Evolutionary conservation across 192 early-diverging fungal species (phyloP).

Genomic region (Coemansia asiatica): DNA sequence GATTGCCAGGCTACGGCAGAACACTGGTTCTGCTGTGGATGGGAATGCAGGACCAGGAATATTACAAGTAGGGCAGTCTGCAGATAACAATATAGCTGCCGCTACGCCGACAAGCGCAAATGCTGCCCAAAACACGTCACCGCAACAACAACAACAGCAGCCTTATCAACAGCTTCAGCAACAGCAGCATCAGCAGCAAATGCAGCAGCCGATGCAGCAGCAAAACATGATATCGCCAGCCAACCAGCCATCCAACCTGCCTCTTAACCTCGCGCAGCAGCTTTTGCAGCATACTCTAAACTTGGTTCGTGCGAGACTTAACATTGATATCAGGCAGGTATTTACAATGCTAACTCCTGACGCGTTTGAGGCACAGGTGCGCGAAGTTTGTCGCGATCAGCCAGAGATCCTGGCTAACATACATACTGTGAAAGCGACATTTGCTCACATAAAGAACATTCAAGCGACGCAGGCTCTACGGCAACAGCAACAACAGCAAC

Average conservation of each 20-base stretch:
- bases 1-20: constrained; percentile 2
- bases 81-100: background rate
- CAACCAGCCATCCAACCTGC: constrained; percentile 12
- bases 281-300: constrained; percentile 18
- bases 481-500: constrained; percentile 12
- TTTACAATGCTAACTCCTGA: constrained; percentile 25
- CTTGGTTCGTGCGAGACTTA: constrained; percentile 14
- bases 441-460: constrained; percentile 13
- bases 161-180: constrained; percentile 4
- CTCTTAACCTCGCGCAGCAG: constrained; percentile 6
- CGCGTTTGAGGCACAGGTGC: constrained; percentile 27
- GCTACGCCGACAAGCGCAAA: constrained; percentile 1
- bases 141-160: constrained; percentile 5
- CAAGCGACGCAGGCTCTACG: constrained; percentile 11
- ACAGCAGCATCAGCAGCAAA: constrained; percentile 6
- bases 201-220: constrained; percentile 3
- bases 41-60: background rate
- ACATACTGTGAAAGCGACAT: constrained; percentile 14
- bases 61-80: background rate
- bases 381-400: constrained; percentile 30
- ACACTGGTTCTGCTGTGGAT: background rate
- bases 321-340: constrained; percentile 28
- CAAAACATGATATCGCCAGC: constrained; percentile 22
- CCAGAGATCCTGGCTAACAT: constrained; percentile 33
- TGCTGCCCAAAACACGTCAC: background rate